Evolutionary conservation across 345 rosid species (phyloP), one percentile per base, ranked within the genome.

Genomic region (Corchorus capsularis): DNA sequence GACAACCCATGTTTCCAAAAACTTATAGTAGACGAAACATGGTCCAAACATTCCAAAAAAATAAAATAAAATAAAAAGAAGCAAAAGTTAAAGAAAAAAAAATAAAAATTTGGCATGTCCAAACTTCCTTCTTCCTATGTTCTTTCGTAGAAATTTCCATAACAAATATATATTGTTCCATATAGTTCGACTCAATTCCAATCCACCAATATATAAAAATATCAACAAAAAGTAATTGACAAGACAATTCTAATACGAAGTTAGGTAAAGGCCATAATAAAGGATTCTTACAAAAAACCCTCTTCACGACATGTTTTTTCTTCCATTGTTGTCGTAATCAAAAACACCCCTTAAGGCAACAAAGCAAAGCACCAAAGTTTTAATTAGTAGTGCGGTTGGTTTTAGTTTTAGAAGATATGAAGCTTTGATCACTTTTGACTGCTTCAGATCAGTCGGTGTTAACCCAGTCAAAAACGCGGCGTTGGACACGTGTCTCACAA

Each of bases 111-210:
- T 13, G 39, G 14, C 17, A 27, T 27, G 27, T 22, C 4, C 3
- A 8, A 1, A 13, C 1, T 9, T 27, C 22, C 2, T 0, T 10
- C 16, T 17, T 10, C 59, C 32, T 8, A 27, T 49, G 13, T 27
- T 68, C 3, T 49, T 49, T 50, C 60, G 50, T 52, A 17, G 60
- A 69, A 50, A 34, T 69, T 69, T 69, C 73, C 73, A 52, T 3
- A 52, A 68, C 27, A 27, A 27, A 27, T 27, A 0, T 0, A 27
- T 27, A 27, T 27, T 27, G 0, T 27, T 39, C n/a, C 37, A 20
- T 22, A 1, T 2, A 20, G 12, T 8, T n/a, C 43, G 5, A 3
- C 43, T 39, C 43, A 0, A 0, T 15, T 45, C 50, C 55, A 27
- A 11, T 63, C 19, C 34, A 43, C 13, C 53, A n/a, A 39, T 6